A percentile compares a stretch with the other conserved stretches of the same genome.
Conservation (phyloP, 176 grass and related monocot species). For the Hyparrhenia diplandra region DNA sequence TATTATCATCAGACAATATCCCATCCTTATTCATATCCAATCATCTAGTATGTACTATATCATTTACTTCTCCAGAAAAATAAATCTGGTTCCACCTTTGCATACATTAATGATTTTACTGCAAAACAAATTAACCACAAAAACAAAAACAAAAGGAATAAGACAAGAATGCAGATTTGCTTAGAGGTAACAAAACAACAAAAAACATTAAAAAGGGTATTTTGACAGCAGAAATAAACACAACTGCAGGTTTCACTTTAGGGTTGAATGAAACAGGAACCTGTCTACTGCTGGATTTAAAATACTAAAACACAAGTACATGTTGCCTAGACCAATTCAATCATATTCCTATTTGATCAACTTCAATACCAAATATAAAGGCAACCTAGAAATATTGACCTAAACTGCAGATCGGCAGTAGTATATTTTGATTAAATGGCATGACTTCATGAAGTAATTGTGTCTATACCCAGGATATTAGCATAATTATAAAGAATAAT, state of each 20-base stretch:
- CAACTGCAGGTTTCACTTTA: not conserved
- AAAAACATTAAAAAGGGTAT: not conserved
- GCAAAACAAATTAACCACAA: conserved; percentile 10
- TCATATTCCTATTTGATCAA: not conserved
- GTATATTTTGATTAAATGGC: not conserved
- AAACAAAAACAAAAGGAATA: not conserved
- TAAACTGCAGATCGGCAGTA: not conserved
- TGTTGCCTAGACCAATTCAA: conserved; percentile 4
- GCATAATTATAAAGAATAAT: not conserved
- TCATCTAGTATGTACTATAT: not conserved
- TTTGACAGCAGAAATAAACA: not conserved
- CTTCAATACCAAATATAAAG: not conserved
- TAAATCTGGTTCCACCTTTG: not conserved
- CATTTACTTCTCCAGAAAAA: conserved; percentile 9
- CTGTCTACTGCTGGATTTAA: not conserved
- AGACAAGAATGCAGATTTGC: not conserved
- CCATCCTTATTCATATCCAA: conserved; percentile 15
- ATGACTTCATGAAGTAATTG: not conserved
- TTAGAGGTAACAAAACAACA: not conserved
- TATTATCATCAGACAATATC: conserved; percentile 15
- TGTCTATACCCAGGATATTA: not conserved
- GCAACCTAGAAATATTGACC: not conserved
- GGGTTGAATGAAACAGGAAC: not conserved
- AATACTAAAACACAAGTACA: not conserved
- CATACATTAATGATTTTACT: conserved; percentile 15